phyloP scores from a whole-genome alignment of 768 basidiomycete genomes.

The Hortiboletus campestris region DNA sequence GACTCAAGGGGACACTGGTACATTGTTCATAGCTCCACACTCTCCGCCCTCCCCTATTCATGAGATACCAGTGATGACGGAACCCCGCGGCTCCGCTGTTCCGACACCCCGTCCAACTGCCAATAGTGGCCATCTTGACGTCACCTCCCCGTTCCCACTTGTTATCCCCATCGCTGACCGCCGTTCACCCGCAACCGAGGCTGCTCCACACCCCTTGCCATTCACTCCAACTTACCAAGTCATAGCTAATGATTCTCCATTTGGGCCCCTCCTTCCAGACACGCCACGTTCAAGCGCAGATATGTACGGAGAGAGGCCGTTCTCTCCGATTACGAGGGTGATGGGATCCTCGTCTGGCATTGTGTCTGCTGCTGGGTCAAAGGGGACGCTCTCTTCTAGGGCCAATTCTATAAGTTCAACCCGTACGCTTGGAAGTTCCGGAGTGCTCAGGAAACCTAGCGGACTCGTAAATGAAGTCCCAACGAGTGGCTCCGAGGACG shows the following conservation, averaged over 20 bases:
- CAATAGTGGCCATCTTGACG: background rate
- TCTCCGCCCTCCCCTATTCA: background rate
- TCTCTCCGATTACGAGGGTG: constrained; percentile 26
- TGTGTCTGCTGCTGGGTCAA: constrained; percentile 2
- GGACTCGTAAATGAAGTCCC: constrained; percentile 17
- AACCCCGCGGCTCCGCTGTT: background rate
- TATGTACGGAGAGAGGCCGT: constrained; percentile 28
- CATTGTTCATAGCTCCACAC: background rate
- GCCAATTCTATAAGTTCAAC: constrained; percentile 10
- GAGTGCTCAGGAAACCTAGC: constrained; percentile 15
- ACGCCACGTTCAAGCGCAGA: constrained; percentile 28
- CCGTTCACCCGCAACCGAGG: background rate
- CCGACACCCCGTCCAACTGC: background rate
- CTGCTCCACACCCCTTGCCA: constrained; percentile 4
- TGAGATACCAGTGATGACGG: background rate
- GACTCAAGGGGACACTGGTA: background rate
- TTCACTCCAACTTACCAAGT: constrained; percentile 18
- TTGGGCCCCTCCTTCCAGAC: constrained; percentile 31
- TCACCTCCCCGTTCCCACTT: constrained; percentile 8
- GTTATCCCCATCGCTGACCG: constrained; percentile 3
- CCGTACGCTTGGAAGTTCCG: constrained; percentile 7
- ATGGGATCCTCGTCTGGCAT: constrained; percentile 17
- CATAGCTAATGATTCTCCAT: constrained; percentile 27
- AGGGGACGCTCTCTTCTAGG: constrained; percentile 6
- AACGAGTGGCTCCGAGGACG: background rate